A percentile compares a stretch with the other conserved stretches of the same genome.
phyloP scores from a whole-genome alignment of 768 basidiomycete species.

The Kwoniella sp. region DNA sequence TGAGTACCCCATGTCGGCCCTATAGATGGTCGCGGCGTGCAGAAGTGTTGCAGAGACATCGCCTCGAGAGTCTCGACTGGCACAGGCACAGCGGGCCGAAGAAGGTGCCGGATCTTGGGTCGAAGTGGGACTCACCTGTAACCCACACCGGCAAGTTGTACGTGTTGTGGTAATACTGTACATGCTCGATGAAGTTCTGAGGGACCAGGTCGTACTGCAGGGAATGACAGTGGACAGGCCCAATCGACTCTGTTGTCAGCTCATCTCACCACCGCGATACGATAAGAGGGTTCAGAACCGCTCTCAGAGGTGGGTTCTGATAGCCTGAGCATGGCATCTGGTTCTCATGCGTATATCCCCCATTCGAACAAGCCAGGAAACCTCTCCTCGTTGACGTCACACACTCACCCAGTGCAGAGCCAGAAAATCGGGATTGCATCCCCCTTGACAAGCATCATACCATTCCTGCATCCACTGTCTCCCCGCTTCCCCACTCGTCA shows the following conservation, averaged over 20 bases:
- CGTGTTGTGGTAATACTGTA: constrained; percentile 62
- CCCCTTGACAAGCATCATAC: constrained; percentile 60
- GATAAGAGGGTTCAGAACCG: too few relatives aligned
- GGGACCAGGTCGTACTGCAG: constrained; percentile 64
- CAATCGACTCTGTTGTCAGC: too few relatives aligned
- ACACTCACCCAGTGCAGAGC: constrained; percentile 60
- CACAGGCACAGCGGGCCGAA: background rate
- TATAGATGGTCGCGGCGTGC: too few relatives aligned
- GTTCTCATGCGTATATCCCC: too few relatives aligned
- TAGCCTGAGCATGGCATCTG: too few relatives aligned
- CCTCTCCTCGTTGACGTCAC: background rate
- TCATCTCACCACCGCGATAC: too few relatives aligned
- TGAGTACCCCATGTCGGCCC: too few relatives aligned
- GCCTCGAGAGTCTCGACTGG: too few relatives aligned
- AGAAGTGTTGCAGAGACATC: too few relatives aligned
- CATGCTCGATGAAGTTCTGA: constrained; percentile 62
- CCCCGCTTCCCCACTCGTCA: constrained; percentile 62
- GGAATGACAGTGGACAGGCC: background rate
- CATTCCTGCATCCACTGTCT: constrained; percentile 65
- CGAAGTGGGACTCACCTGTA: constrained; percentile 59
- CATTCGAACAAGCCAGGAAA: constrained; percentile 48
- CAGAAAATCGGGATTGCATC: constrained; percentile 65
- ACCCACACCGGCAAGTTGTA: constrained; percentile 66
- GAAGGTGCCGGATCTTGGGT: too few relatives aligned
- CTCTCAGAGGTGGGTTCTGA: too few relatives aligned